These are phyloP conservation scores for Beverwykella pulmonaria DNA, from an alignment of 495 filamentous ascomycete genomes.

Conservation along the genomic window DNA sequence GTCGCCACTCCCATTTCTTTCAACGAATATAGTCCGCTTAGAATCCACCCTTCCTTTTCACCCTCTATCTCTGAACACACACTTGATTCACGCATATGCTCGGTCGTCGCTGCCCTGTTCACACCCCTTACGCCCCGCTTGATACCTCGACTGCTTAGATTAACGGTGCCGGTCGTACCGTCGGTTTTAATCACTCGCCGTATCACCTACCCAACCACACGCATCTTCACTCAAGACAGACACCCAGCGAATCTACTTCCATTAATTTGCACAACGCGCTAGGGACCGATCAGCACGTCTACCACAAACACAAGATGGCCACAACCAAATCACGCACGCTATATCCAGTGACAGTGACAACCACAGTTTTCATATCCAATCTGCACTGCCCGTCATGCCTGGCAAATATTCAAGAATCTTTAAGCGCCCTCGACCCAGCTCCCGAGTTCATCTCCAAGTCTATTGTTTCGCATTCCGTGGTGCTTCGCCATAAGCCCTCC, in stretches of 20 bases:
- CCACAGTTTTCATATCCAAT: constrained; percentile 50
- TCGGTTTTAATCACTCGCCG: constrained; percentile 10
- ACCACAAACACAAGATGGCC: neutral
- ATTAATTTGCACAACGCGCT: neutral
- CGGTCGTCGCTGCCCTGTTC: neutral
- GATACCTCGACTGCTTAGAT: constrained; percentile 18
- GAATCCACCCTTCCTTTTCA: neutral
- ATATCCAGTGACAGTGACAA: constrained; percentile 24
- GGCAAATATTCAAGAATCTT: constrained; percentile 55
- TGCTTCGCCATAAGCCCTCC: constrained; percentile 38
- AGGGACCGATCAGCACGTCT: neutral
- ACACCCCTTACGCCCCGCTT: neutral
- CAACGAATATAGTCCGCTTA: neutral
- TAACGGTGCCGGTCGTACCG: constrained; percentile 19
- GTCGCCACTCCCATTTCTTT: neutral
- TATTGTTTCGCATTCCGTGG: constrained; percentile 60
- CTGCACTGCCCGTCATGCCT: constrained; percentile 67
- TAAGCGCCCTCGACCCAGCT: constrained; percentile 47
- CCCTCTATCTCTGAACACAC: neutral
- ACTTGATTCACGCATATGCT: neutral
- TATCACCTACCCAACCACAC: constrained; percentile 16
- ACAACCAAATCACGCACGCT: constrained; percentile 3
- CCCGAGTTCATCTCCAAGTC: constrained; percentile 59
- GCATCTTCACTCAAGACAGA: neutral
- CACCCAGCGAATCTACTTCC: neutral